Evolutionary conservation across 139 green algal species (phyloP), one percentile per base, ranked within the genome.

Genomic region (Trebouxia sp.): DNA sequence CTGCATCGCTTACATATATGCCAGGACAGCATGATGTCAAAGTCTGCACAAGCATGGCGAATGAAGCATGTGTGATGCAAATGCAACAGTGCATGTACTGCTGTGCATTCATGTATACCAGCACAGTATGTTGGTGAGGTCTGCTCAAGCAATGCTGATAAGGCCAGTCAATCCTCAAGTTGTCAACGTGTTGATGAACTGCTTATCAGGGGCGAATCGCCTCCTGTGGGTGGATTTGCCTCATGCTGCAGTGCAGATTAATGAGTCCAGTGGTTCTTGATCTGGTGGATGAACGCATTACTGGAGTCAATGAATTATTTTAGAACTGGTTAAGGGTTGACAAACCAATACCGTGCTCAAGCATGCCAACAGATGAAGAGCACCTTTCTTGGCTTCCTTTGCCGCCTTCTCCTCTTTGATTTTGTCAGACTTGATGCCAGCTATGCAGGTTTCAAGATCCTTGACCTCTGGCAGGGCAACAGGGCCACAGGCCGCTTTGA

Each of bases 321-420:
- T n/a, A 17, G 15, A 14, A 58, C 17, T 17, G 17, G 48, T 14
- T n/a, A n/a, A n/a, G n/a, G n/a, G n/a, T 15, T 48, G 32, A 48
- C 66, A 76, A 4, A 62, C 15, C 1, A 37, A 39, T 42, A 39
- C 20, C 39, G 37, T 8, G 9, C 30, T 20, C 4, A 24, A 78
- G 39, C 41, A 55, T 10, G 38, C 20, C 70, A 41, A 50, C 30
- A 45, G 69, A 51, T 41, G n/a, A n/a, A n/a, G n/a, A n/a, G 5
- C 75, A 87, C 81, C 70, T 83, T 91, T 93, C 77, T 92, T 90
- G 45, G 84, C 84, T 35, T 77, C 77, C 41, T 80, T 62, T 0
- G 86, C 84, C 28, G 88, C 89, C 58, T 89, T 87, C 78, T 95
- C 89, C 30, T 88, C 90, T 80, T 93, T 95, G 7, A 92, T n/a